A percentile compares a stretch with the other conserved stretches of the same genome.
These are phyloP conservation scores for Penicillium sp. DNA, from an alignment of 2,329 filamentous ascomycete genomes.

Conservation along the genomic window DNA sequence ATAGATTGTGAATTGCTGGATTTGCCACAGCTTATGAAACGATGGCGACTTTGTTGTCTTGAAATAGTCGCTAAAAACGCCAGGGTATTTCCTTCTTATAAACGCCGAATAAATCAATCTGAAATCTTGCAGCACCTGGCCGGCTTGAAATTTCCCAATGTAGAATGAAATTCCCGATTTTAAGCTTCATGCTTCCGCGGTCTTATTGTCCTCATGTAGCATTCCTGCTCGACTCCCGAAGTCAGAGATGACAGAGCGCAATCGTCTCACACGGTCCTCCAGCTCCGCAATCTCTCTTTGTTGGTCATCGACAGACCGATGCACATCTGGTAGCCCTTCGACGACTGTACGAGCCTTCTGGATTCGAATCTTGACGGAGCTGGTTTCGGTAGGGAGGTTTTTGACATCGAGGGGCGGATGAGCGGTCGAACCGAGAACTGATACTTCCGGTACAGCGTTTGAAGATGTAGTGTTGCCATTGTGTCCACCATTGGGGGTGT, in stretches of 20 bases:
- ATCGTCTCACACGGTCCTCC: constrained; percentile 38
- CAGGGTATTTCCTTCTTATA: constrained; percentile 9
- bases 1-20: neutral
- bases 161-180: neutral
- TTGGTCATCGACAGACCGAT: constrained; percentile 45
- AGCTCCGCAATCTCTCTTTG: constrained; percentile 44
- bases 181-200: neutral
- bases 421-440: constrained; percentile 26
- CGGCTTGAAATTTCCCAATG: neutral
- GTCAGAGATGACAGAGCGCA: constrained; percentile 41
- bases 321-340: constrained; percentile 43
- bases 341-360: constrained; percentile 65
- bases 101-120: constrained; percentile 1
- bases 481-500: constrained; percentile 19
- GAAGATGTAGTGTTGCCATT: constrained; percentile 24
- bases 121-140: neutral
- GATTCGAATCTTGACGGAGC: constrained; percentile 77
- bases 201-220: neutral
- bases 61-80: constrained; percentile 3
- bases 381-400: constrained; percentile 74
- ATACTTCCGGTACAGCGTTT: constrained; percentile 27
- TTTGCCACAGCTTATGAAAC: neutral
- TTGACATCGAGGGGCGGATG: constrained; percentile 61
- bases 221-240: constrained; percentile 37
- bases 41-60: neutral